Conservation (phyloP, 768 basidiomycete species). For the Hygrophorus russula region DNA sequence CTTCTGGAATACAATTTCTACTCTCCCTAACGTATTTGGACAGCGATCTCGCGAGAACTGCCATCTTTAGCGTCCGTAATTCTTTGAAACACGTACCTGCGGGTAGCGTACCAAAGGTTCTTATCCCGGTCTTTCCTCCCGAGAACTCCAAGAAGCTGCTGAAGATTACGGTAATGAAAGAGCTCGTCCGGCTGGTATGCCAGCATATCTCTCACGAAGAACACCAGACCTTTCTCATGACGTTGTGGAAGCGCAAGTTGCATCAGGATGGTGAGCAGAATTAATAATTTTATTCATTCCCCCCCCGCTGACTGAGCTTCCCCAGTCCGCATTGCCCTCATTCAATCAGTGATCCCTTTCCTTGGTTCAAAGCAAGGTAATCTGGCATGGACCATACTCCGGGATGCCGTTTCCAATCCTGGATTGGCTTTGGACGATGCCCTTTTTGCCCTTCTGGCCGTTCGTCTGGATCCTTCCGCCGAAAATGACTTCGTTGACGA, state of each 20-base stretch:
- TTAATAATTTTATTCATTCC: conserved; percentile 1
- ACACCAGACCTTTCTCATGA: conserved; percentile 8
- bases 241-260: conserved; percentile 10
- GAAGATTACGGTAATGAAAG: conserved; percentile 11
- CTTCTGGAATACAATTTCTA: conserved; percentile 12
- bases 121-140: conserved; percentile 5
- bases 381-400: conserved; percentile 8
- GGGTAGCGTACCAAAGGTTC: conserved; percentile 6
- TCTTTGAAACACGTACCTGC: conserved; percentile 10
- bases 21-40: conserved; percentile 10
- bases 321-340: conserved; percentile 11
- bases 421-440: conserved; percentile 6
- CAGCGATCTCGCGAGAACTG: conserved; percentile 11
- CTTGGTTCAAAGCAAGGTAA: conserved; percentile 9
- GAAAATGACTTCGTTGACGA: neutral
- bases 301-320: conserved; percentile 2
- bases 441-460: conserved; percentile 10
- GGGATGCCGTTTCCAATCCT: conserved; percentile 4
- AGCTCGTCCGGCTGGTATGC: conserved; percentile 11
- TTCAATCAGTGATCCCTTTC: conserved; percentile 10
- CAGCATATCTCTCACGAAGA: conserved; percentile 8
- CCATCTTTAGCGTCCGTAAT: conserved; percentile 8
- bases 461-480: neutral
- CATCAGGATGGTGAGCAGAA: conserved; percentile 13
- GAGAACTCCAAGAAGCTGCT: conserved; percentile 6